phyloP scores from a whole-genome alignment of 2,329 filamentous ascomycete species.

The Helicocarpus griseus region DNA sequence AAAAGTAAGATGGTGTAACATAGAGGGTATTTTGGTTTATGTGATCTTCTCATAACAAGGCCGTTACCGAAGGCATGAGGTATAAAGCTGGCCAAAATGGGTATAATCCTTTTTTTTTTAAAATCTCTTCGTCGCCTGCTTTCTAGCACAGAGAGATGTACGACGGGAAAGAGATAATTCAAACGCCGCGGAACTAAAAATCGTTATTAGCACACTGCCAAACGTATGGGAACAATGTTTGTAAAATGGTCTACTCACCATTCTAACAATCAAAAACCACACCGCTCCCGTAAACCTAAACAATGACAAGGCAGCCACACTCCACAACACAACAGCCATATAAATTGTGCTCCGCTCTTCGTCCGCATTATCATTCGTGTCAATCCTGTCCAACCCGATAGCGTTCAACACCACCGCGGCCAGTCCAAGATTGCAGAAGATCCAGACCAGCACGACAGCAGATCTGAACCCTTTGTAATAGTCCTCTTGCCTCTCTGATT shows the following conservation, averaged over 20 bases:
- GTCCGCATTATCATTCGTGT: slow-evolving; percentile 34
- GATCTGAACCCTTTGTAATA: slow-evolving; percentile 97
- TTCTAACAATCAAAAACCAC: slow-evolving; percentile 84
- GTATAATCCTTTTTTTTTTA: too few species aligned
- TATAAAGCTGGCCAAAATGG: too few species aligned
- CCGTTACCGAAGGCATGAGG: too few species aligned
- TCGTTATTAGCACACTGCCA: too few species aligned
- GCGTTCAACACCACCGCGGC: slow-evolving; percentile 77
- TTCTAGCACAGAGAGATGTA: too few species aligned
- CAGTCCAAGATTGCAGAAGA: slow-evolving; percentile 88
- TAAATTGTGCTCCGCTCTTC: slow-evolving; percentile 64
- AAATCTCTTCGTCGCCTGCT: too few species aligned
- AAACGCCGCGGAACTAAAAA: neutral
- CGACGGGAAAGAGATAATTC: neutral
- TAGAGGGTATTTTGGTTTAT: too few species aligned
- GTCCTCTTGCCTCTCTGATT: slow-evolving; percentile 79
- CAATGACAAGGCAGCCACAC: slow-evolving; percentile 69
- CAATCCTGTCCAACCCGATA: slow-evolving; percentile 65
- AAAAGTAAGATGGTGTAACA: too few species aligned
- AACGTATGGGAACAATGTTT: too few species aligned
- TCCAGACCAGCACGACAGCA: slow-evolving; percentile 87
- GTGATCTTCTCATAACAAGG: too few species aligned
- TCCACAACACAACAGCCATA: slow-evolving; percentile 79
- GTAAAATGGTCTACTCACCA: too few species aligned
- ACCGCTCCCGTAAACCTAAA: slow-evolving; percentile 82